Conservation (phyloP, 2,329 filamentous ascomycete genomes). For the Arthroderma sp. region DNA sequence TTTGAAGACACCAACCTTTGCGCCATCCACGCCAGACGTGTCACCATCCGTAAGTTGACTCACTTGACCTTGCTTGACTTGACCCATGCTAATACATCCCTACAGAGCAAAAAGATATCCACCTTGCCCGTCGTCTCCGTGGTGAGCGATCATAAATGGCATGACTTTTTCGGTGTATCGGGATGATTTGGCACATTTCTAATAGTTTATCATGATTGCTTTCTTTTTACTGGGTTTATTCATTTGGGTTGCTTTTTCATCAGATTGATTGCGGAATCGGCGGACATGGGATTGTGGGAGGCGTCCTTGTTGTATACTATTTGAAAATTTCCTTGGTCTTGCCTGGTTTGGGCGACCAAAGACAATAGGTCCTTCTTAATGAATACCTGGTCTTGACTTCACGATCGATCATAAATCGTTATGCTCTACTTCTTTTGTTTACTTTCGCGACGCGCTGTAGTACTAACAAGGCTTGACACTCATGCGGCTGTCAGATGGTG, state of each 20-base stretch:
- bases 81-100: slow-evolving; percentile 22
- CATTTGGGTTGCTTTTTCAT: slow-evolving; percentile 23
- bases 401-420: too few relatives aligned
- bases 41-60: slow-evolving; percentile 62
- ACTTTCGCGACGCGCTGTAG: too few relatives aligned
- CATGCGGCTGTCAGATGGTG: too few relatives aligned
- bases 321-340: slow-evolving; percentile 4
- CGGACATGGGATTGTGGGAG: slow-evolving; percentile 9
- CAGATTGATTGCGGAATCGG: slow-evolving; percentile 7
- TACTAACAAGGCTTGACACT: too few relatives aligned
- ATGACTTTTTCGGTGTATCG: slow-evolving; percentile 12
- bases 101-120: slow-evolving; percentile 69
- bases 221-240: slow-evolving; percentile 28
- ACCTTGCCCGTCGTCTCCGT: slow-evolving; percentile 87
- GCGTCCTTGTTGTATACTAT: slow-evolving; percentile 12
- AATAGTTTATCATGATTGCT: slow-evolving; percentile 28
- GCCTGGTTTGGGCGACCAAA: too few relatives aligned
- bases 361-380: too few relatives aligned
- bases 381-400: too few relatives aligned
- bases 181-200: slow-evolving; percentile 15
- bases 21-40: slow-evolving; percentile 98
- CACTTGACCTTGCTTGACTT: not conserved
- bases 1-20: slow-evolving; percentile 98
- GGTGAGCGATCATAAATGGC: slow-evolving; percentile 68
- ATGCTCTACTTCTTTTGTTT: too few relatives aligned